Evolutionary conservation across 2,329 filamentous ascomycete genomes (phyloP).

Genomic region (Berkeleyomyces rouxiae): DNA sequence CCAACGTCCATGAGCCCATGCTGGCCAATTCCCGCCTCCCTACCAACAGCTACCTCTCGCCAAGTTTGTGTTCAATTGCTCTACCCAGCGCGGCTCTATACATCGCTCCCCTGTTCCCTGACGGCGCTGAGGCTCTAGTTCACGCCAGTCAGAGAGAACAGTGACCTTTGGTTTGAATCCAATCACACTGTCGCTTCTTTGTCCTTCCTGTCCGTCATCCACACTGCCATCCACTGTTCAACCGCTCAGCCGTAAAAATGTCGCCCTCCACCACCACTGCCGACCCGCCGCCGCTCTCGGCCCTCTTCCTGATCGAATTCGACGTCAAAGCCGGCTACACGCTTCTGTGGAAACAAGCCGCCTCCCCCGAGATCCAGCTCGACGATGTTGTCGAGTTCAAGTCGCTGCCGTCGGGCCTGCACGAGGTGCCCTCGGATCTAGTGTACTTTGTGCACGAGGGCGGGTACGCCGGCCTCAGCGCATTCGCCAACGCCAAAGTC

Average conservation of each 20-base stretch:
- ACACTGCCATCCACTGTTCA: neutral
- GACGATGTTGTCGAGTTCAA: conserved; percentile 92
- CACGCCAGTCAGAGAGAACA: no score
- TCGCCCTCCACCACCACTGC: conserved; percentile 6
- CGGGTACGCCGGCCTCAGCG: conserved; percentile 71
- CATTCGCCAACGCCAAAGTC: conserved; percentile 72
- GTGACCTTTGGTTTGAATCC: no score
- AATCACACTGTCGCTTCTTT: neutral
- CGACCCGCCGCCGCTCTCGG: conserved; percentile 45
- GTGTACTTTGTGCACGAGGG: conserved; percentile 83
- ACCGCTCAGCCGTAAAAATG: neutral
- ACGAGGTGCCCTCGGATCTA: conserved; percentile 74
- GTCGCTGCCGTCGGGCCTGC: conserved; percentile 80
- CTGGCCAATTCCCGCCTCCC: no score
- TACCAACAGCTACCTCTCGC: no score
- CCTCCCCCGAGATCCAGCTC: conserved; percentile 51
- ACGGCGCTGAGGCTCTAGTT: neutral
- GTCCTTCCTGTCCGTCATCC: no score
- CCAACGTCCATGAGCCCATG: no score
- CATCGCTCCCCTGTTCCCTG: neutral
- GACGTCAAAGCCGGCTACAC: conserved; percentile 87
- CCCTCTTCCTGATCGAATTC: conserved; percentile 78
- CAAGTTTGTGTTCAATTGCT: no score
- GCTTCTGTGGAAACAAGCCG: conserved; percentile 64
- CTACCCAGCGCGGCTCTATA: neutral